phyloP scores from a whole-genome alignment of 495 filamentous ascomycete genomes.

The Stereocaulon alpinum region DNA sequence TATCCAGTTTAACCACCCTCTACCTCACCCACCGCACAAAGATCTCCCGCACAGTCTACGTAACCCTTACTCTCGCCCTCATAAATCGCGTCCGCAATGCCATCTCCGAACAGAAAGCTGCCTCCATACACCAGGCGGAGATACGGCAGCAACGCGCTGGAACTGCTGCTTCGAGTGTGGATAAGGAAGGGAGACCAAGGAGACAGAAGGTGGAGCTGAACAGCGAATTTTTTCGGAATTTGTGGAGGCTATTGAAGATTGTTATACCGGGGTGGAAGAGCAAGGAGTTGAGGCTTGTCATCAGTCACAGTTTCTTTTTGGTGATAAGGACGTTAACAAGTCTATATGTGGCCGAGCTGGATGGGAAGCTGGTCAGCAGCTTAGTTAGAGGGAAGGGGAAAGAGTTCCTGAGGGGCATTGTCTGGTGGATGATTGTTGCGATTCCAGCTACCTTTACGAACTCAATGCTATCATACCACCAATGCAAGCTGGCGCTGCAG shows the following conservation, averaged over 20 bases:
- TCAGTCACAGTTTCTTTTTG: slow-evolving; percentile 81
- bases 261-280: slow-evolving; percentile 83
- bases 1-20: slow-evolving; percentile 59
- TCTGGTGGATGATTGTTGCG: slow-evolving; percentile 98
- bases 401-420: slow-evolving; percentile 78
- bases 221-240: slow-evolving; percentile 83
- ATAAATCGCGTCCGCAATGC: slow-evolving; percentile 85
- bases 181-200: slow-evolving; percentile 26
- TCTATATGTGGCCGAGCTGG: slow-evolving; percentile 91
- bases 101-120: slow-evolving; percentile 84
- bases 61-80: slow-evolving; percentile 82
- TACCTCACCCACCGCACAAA: slow-evolving; percentile 80
- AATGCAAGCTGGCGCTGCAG: slow-evolving; percentile 83
- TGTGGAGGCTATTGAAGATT: slow-evolving; percentile 71
- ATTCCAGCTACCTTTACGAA: slow-evolving; percentile 98
- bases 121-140: slow-evolving; percentile 60
- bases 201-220: slow-evolving; percentile 88
- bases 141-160: slow-evolving; percentile 42
- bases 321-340: slow-evolving; percentile 83
- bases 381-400: slow-evolving; percentile 83
- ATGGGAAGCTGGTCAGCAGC: slow-evolving; percentile 82
- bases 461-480: slow-evolving; percentile 98
- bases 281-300: slow-evolving; percentile 73
- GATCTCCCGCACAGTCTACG: slow-evolving; percentile 84
- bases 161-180: slow-evolving; percentile 27